These are phyloP conservation scores for Arthrobotrys pseudoclavata DNA, from an alignment of 2,329 filamentous ascomycete genomes.

Conservation along the genomic window DNA sequence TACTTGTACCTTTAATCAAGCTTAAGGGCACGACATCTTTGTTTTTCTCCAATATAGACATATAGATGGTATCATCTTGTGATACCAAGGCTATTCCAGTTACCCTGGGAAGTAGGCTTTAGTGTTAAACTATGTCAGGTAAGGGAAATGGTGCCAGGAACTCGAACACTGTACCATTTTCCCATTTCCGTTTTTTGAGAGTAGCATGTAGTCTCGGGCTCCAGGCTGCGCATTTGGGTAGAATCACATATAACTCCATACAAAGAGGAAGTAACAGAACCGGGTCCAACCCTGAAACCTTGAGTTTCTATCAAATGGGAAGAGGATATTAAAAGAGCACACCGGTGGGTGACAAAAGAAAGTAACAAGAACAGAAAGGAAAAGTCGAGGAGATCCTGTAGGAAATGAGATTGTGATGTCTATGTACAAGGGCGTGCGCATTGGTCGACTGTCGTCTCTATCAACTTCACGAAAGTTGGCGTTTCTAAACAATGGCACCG, in stretches of 20 bases:
- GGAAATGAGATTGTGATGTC: conserved; percentile 6
- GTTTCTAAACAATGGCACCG: conserved; percentile 66
- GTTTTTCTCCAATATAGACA: not conserved
- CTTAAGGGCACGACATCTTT: not conserved
- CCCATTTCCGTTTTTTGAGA: too few relatives aligned
- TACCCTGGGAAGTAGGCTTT: not conserved
- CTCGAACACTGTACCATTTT: too few relatives aligned
- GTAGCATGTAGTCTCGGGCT: too few relatives aligned
- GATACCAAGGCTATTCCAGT: not conserved
- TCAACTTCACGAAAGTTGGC: not conserved
- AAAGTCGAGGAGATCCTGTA: not conserved
- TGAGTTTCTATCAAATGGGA: not conserved
- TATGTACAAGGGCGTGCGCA: conserved; percentile 16
- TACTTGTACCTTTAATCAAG: not conserved
- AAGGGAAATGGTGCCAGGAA: too few relatives aligned
- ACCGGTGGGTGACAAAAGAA: not conserved
- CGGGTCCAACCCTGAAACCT: not conserved
- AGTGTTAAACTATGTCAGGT: too few relatives aligned
- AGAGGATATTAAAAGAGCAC: conserved; percentile 1
- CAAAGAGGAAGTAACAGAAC: not conserved
- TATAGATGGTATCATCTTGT: not conserved
- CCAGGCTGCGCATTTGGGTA: not conserved
- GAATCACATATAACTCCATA: not conserved
- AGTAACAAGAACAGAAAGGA: not conserved
- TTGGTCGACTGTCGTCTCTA: not conserved